Base-by-base conservation (phyloP, 805 yeast genomes). In the Lipomyces yamanashiensis region DNA sequence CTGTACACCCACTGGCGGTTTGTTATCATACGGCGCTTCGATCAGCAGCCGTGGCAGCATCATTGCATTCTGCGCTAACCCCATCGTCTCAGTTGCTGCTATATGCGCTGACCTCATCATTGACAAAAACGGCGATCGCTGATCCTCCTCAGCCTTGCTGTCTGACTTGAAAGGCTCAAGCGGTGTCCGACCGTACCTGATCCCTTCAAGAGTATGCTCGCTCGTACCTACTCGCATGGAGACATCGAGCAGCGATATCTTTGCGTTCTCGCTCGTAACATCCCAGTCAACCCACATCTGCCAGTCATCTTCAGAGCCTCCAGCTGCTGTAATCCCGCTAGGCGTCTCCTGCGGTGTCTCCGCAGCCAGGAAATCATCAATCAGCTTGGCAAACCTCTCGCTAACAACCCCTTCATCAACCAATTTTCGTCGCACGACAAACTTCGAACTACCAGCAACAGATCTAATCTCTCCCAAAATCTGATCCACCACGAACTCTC, bases 341-440 rank as follows among this genome's bases (percentile, higher is more conserved):
- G 15, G 7, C 4, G 37, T 17, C 13, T 23, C 28, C 12, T 19
- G 28, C 13, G 28, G 28, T 17, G 49, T n/a, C 19, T 54, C 43
- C n/a, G 48, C 54, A 13, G 36, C 12, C 19, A 54, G 39, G 9
- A 54, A 52, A n/a, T 54, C 9, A 28, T 60, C 63, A 7, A 60
- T 33, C 15, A 44, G 23, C 15, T 36, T 33, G 8, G 62, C 62
- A 37, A 51, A 45, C 21, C 53, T 13, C 36, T 48, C 63, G 10
- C 53, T 53, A 7, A 59, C 62, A 9, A 59, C 58, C n/a, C 62
- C 62, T 7, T 59, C 59, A 10, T 60, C 48, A 17, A 52, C 62
- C 9, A 58, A 33, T 15, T 17, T 23, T 19, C 52, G 52, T 19
- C 62, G 57, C 5, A 58, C 36, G 19, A 23, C 44, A 36, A 54